These are phyloP conservation scores for Lasiosphaeris hirsuta DNA, from an alignment of 495 filamentous ascomycete species.

Conservation along the genomic window DNA sequence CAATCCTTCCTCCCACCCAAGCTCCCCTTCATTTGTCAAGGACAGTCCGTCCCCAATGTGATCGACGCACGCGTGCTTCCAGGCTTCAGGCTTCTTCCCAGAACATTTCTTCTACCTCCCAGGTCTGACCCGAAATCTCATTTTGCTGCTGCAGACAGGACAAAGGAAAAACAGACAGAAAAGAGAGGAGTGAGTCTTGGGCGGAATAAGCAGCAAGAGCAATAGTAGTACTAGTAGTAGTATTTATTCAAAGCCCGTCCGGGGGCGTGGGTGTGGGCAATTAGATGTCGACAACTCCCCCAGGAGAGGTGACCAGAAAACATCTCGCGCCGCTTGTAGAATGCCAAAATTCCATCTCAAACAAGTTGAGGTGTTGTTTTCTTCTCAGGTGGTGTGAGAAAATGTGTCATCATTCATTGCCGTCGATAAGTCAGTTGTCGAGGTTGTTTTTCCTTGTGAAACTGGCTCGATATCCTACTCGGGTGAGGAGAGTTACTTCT, in stretches of 20 bases:
- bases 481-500: conserved; percentile 6
- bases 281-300: background rate
- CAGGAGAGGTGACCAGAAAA: no score
- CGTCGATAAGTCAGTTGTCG: background rate
- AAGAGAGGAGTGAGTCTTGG: conserved; percentile 9
- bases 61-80: no score
- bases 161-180: conserved; percentile 3
- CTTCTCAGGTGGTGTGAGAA: background rate
- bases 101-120: no score
- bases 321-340: no score
- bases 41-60: no score
- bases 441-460: background rate
- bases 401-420: background rate
- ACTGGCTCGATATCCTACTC: background rate
- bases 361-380: background rate
- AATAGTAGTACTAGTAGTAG: conserved; percentile 8
- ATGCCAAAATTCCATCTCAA: background rate
- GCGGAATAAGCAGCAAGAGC: conserved; percentile 1
- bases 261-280: conserved; percentile 5
- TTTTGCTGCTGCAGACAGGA: background rate
- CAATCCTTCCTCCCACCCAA: no score
- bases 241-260: conserved; percentile 7
- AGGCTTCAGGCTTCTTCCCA: no score
- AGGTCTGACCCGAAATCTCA: background rate
- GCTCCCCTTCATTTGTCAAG: no score